A percentile compares a stretch with the other conserved stretches of the same genome.
These are phyloP conservation scores for Spatholobus suberectus DNA, from an alignment of 306 rosid genomes.

Conservation along the genomic window DNA sequence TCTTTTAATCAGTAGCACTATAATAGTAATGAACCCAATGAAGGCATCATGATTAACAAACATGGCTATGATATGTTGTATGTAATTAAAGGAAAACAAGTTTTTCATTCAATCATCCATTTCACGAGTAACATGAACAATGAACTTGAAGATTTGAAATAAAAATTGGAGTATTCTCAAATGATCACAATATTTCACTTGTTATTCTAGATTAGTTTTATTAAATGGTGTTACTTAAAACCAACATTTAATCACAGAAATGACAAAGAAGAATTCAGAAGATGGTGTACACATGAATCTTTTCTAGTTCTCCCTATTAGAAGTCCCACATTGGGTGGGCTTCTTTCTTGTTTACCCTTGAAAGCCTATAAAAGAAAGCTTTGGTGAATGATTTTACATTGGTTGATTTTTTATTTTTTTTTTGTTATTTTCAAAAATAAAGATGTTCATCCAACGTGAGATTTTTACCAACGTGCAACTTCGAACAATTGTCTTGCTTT, in stretches of 20 bases:
- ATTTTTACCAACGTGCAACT: too few species aligned
- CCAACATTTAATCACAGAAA: not conserved
- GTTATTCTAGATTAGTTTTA: not conserved
- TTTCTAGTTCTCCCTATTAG: not conserved
- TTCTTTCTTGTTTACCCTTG: not conserved
- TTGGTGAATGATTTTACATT: too few species aligned
- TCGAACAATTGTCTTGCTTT: too few species aligned
- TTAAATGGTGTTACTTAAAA: not conserved
- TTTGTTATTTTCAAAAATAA: too few species aligned
- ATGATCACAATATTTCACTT: constrained; percentile 7
- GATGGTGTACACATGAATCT: not conserved
- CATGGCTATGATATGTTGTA: constrained; percentile 3
- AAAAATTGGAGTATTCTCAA: not conserved
- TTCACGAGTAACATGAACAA: not conserved
- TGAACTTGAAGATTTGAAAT: constrained; percentile 10
- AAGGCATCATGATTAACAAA: not conserved
- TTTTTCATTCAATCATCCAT: not conserved
- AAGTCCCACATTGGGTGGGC: not conserved
- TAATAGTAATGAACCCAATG: not conserved
- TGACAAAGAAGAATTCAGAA: not conserved
- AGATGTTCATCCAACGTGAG: too few species aligned
- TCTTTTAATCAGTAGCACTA: not conserved
- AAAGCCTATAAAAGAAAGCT: not conserved
- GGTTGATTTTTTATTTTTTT: too few species aligned
- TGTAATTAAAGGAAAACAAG: not conserved